Evolutionary conservation across 441 rosid genomes (phyloP).

Genomic region (Dalechampia spathulata): DNA sequence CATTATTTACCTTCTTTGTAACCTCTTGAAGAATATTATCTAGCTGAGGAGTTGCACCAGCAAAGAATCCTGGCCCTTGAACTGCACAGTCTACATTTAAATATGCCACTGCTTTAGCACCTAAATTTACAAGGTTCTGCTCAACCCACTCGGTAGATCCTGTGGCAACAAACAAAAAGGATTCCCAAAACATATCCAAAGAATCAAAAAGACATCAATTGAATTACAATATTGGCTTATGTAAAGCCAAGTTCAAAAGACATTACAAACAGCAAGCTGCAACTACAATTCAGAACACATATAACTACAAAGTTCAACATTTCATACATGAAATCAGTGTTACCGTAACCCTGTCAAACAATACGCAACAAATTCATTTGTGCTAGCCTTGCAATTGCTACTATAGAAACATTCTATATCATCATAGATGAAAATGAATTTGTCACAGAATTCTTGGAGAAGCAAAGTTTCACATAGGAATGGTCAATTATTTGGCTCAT

Average conservation of each 20-base stretch:
- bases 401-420: not conserved
- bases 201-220: not conserved
- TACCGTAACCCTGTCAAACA: not conserved
- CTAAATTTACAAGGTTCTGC: constrained; percentile 66
- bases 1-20: constrained; percentile 50
- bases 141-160: constrained; percentile 99
- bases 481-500: not conserved
- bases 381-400: not conserved
- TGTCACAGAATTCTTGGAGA: not conserved
- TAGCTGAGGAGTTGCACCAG: constrained; percentile 82
- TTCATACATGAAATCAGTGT: too few species aligned
- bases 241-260: too few species aligned
- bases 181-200: not conserved
- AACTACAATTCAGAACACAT: not conserved
- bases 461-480: not conserved
- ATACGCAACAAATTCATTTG: not conserved
- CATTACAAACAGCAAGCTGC: not conserved
- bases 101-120: constrained; percentile 82
- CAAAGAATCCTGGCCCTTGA: constrained; percentile 91
- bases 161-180: constrained; percentile 3
- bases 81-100: constrained; percentile 95
- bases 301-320: not conserved
- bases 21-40: constrained; percentile 64
- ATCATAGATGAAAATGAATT: not conserved
- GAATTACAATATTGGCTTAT: not conserved